phyloP scores from a whole-genome alignment of 1,284 basidiomycete species.

The Lignosus rhinocerotis region DNA sequence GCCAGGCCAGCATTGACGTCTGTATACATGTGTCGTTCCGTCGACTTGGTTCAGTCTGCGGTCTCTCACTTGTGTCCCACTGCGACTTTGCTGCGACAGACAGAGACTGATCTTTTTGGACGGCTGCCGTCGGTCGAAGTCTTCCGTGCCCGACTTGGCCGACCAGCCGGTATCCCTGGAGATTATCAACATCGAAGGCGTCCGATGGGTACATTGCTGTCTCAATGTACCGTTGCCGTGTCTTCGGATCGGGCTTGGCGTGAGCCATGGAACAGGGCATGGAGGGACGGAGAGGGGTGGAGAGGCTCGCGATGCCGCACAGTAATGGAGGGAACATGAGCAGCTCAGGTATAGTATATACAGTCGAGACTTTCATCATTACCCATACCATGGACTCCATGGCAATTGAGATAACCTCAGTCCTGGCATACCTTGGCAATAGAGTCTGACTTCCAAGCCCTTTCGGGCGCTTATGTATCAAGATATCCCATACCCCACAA shows the following conservation, averaged over 20 bases:
- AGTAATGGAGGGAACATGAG: not conserved
- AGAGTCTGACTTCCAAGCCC: no score
- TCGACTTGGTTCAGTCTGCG: not conserved
- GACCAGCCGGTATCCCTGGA: not conserved
- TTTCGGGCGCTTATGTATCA: no score
- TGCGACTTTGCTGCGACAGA: not conserved
- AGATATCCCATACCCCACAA: no score
- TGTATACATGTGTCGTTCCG: no score
- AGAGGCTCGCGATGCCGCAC: not conserved
- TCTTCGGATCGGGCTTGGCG: not conserved
- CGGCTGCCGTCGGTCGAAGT: not conserved
- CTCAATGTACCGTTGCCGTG: not conserved
- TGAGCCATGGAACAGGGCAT: not conserved
- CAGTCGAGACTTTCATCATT: no score
- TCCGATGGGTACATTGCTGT: not conserved
- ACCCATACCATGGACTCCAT: no score
- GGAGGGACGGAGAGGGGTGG: not conserved
- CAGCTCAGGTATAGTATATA: no score
- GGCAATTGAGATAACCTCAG: no score
- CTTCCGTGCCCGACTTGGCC: not conserved
- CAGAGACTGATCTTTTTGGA: not conserved
- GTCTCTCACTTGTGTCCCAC: not conserved
- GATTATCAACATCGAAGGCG: not conserved
- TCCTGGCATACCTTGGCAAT: no score
- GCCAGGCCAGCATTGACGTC: not conserved